These are phyloP conservation scores for Candolleomyces eurysporus DNA, from an alignment of 768 basidiomycete species.

Conservation along the genomic window DNA sequence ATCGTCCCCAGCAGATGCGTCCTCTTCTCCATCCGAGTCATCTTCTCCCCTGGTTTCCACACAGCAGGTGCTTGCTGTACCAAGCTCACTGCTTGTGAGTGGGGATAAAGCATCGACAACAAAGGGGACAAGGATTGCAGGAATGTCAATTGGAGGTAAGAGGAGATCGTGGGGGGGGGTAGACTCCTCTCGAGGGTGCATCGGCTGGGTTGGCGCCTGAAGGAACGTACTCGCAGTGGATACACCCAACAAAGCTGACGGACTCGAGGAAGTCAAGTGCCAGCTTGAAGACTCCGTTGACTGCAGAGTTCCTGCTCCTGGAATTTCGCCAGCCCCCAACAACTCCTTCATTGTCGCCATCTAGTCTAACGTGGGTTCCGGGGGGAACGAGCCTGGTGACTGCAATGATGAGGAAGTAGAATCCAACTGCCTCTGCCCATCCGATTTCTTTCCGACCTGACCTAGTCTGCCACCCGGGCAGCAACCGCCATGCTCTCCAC, in stretches of 20 bases:
- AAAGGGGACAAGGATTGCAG: constrained; percentile 13
- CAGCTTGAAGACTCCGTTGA: constrained; percentile 28
- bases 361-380: constrained; percentile 19
- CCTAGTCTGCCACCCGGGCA: constrained; percentile 25
- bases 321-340: constrained; percentile 42
- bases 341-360: constrained; percentile 39
- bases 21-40: not conserved
- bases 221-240: constrained; percentile 18
- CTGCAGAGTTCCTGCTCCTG: constrained; percentile 27
- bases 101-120: constrained; percentile 13
- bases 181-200: constrained; percentile 23
- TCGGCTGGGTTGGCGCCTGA: constrained; percentile 26
- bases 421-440: constrained; percentile 12
- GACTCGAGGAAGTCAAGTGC: constrained; percentile 14
- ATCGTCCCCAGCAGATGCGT: too few species aligned
- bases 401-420: constrained; percentile 34
- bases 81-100: not conserved
- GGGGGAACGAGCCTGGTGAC: not conserved
- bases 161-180: constrained; percentile 10
- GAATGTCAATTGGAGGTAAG: constrained; percentile 22
- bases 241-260: not conserved
- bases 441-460: constrained; percentile 34
- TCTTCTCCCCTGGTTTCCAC: constrained; percentile 30
- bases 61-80: constrained; percentile 21
- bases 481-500: constrained; percentile 33